A percentile compares a stretch with the other conserved stretches of the same genome.
phyloP scores from a whole-genome alignment of 225 moss, liverwort and hornwort species.

The Polytrichum formosum region DNA sequence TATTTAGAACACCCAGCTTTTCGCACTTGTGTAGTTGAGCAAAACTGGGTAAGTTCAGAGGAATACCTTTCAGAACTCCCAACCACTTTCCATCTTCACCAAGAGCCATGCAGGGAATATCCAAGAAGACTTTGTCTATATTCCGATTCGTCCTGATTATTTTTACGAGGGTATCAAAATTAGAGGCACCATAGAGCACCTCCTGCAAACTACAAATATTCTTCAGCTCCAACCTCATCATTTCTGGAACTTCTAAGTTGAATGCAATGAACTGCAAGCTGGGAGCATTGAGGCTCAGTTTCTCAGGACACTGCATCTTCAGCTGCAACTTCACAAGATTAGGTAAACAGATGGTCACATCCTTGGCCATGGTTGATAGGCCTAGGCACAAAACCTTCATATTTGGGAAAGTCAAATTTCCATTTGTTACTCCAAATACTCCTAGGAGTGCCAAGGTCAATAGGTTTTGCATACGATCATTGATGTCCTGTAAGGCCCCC shows the following conservation, averaged over 20 bases:
- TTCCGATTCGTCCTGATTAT: constrained; percentile 11
- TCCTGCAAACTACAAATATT: constrained; percentile 31
- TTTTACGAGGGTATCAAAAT: constrained; percentile 31
- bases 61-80: constrained; percentile 33
- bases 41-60: constrained; percentile 37
- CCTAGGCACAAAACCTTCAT: constrained; percentile 48
- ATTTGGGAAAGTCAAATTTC: constrained; percentile 18
- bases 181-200: constrained; percentile 40
- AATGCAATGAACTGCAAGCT: constrained; percentile 42
- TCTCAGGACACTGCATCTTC: constrained; percentile 53
- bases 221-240: constrained; percentile 19
- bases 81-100: constrained; percentile 63
- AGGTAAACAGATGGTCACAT: constrained; percentile 33
- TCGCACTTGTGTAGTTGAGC: constrained; percentile 25
- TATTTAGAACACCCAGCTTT: constrained; percentile 42
- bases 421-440: constrained; percentile 37
- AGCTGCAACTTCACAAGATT: constrained; percentile 51
- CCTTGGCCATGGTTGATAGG: constrained; percentile 41
- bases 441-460: constrained; percentile 37
- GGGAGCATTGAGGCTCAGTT: constrained; percentile 13
- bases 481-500: constrained; percentile 29
- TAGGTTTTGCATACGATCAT: constrained; percentile 32
- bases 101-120: constrained; percentile 75
- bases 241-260: constrained; percentile 40
- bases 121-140: constrained; percentile 53